Conservation (phyloP, 352 stramenopile genomes). For the Elongisporangium anandrum region DNA sequence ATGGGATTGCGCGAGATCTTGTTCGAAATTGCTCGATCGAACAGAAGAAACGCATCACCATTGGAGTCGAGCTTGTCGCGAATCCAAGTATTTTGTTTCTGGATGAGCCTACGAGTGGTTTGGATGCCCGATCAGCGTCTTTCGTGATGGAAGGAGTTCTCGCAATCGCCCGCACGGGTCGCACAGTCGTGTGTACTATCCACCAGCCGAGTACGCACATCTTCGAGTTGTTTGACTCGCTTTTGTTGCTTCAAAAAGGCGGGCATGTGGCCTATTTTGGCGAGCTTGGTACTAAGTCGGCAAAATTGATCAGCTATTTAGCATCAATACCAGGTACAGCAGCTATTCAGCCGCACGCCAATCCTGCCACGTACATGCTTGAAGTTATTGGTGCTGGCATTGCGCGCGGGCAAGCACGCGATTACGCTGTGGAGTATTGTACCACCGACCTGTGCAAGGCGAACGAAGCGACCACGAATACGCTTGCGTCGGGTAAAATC, state of each 20-base stretch:
- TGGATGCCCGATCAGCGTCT: slow-evolving; percentile 83
- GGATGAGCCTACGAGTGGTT: slow-evolving; percentile 88
- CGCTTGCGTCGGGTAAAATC: slow-evolving; percentile 20
- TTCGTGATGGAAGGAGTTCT: slow-evolving; percentile 86
- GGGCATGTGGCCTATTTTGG: slow-evolving; percentile 82
- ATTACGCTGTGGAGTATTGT: slow-evolving; percentile 46
- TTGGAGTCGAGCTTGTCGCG: slow-evolving; percentile 90
- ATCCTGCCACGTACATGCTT: slow-evolving; percentile 85
- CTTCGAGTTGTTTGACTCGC: slow-evolving; percentile 91
- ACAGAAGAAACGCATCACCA: slow-evolving; percentile 92
- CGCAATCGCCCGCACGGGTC: slow-evolving; percentile 79
- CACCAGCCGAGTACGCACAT: slow-evolving; percentile 77
- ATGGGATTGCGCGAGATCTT: slow-evolving; percentile 34
- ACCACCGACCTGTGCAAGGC: slow-evolving; percentile 29
- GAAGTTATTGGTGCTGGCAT: slow-evolving; percentile 65
- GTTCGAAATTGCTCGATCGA: slow-evolving; percentile 70
- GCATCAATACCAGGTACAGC: slow-evolving; percentile 59
- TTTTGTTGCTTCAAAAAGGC: slow-evolving; percentile 82
- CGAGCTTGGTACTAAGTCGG: slow-evolving; percentile 42
- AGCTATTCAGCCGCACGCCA: slow-evolving; percentile 52
- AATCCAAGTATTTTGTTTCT: slow-evolving; percentile 94
- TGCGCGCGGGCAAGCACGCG: slow-evolving; percentile 50
- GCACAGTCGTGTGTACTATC: slow-evolving; percentile 74
- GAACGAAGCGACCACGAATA: slow-evolving; percentile 26
- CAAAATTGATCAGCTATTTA: slow-evolving; percentile 85